Evolutionary conservation across 2,329 filamentous ascomycete genomes (phyloP), one percentile per base, ranked within the genome.

Genomic region (Pseudocercospora musae): DNA sequence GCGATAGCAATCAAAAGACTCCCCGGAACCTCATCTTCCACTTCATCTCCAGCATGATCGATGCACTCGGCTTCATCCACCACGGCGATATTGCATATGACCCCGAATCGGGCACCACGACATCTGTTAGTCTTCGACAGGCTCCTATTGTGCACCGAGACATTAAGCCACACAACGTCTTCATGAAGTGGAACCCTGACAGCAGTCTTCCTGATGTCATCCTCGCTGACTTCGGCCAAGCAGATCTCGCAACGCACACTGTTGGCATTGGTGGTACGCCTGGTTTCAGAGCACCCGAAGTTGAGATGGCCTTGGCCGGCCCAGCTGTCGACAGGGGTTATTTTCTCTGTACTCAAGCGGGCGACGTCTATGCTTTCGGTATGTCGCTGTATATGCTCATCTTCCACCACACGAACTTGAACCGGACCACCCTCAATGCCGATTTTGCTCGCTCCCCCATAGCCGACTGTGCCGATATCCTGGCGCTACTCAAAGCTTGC

Each of bases 1-100:
- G 13, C 4, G 20, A 1, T n/a, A 7, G 6, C n/a, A 25, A 40
- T 2, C 20, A 59, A 13, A 27, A 27, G 6, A 18, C 63, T 9
- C 69, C 69, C 3, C 62, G 62, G 13, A 54, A 54, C 0, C 66
- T 73, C 62, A 54, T 69, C 20, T 60, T 70, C 8, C 69, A 71
- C 54, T 66, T 70, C 58, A 60, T 70, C 57, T 61, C 62, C 25
- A 65, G 62, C n/a, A 65, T 75, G 62, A 59, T 66, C 50, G 57
- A 68, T 15, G 71, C 68, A 2, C 50, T 74, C 4, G 64, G 64
- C 6, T 73, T 64, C 59, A 21, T 73, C 3, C 72, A 74, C 46
- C n/a, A 60, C 13, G 70, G 71, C 20, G 59, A 65, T 23, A 52
- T 49, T 55, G 20, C 15, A 1, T 62, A 64, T 25, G 53, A 64